These are phyloP conservation scores for Jacaranda mimosifolia DNA, from an alignment of 257 asterid genomes.

Conservation along the genomic window DNA sequence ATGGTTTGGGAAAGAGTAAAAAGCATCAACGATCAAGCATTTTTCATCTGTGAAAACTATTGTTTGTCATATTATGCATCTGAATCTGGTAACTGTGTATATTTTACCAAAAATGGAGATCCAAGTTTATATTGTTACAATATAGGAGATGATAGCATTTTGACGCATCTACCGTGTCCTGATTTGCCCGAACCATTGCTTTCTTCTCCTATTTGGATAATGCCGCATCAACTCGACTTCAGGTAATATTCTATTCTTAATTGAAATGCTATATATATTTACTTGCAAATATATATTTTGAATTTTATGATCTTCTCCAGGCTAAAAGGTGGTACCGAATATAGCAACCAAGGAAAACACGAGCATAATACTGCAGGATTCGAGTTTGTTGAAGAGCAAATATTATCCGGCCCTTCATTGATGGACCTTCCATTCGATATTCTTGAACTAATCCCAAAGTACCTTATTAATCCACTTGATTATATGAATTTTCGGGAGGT, in stretches of 20 bases:
- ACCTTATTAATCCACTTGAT: not conserved
- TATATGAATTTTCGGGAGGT: not conserved
- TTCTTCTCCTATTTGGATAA: not conserved
- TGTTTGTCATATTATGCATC: not conserved
- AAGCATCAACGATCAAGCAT: not conserved
- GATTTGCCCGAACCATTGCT: not conserved
- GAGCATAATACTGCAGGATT: too few relatives aligned
- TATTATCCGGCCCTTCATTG: too few relatives aligned
- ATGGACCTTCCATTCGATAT: not conserved
- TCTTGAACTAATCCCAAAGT: not conserved
- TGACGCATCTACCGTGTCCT: not conserved
- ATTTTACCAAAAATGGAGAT: not conserved
- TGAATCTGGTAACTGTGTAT: not conserved
- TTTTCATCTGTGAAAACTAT: not conserved
- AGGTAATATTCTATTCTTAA: too few relatives aligned
- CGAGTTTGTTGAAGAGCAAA: too few relatives aligned
- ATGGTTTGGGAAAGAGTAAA: slow-evolving; percentile 6
- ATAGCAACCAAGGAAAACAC: not conserved
- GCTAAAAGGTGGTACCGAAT: not conserved
- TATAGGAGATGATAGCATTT: not conserved
- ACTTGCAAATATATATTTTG: not conserved
- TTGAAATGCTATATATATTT: too few relatives aligned
- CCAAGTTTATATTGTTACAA: not conserved
- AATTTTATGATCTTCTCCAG: not conserved
- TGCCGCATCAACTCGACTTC: not conserved